These are phyloP conservation scores for Lentinus brumalis DNA, from an alignment of 768 basidiomycete genomes.

Conservation along the genomic window DNA sequence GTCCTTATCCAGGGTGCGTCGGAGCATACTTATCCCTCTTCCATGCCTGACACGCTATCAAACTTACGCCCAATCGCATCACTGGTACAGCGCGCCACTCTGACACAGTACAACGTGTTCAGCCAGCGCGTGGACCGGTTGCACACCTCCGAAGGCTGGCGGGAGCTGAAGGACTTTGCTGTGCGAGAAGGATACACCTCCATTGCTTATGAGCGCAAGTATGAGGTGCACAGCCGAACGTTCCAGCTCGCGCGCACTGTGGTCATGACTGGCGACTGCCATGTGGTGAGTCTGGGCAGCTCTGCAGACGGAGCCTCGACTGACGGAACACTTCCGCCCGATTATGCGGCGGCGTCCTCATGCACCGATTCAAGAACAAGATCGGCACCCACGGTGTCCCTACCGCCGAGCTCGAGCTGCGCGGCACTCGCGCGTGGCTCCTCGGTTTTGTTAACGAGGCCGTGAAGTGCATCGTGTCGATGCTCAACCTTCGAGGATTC, in stretches of 20 bases:
- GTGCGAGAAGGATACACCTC: constrained; percentile 65
- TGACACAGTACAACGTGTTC: constrained; percentile 78
- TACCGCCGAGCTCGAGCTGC: constrained; percentile 76
- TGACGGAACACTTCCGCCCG: constrained; percentile 32
- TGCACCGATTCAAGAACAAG: constrained; percentile 80
- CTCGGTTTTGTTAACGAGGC: no score
- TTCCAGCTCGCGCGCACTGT: constrained; percentile 66
- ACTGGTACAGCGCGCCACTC: constrained; percentile 46
- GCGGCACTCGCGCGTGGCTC: no score
- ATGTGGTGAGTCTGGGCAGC: constrained; percentile 45
- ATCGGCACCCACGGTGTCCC: constrained; percentile 79
- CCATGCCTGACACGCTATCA: not conserved
- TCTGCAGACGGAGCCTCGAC: no score
- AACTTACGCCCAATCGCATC: constrained; percentile 52
- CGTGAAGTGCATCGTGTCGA: constrained; percentile 66
- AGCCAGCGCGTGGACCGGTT: constrained; percentile 64
- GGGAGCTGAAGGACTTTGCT: constrained; percentile 57
- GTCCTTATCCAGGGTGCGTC: constrained; percentile 49
- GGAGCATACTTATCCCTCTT: not conserved
- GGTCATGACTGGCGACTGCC: constrained; percentile 62
- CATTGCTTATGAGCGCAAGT: constrained; percentile 66
- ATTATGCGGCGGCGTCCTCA: constrained; percentile 62
- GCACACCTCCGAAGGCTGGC: constrained; percentile 73
- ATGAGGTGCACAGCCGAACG: constrained; percentile 57
- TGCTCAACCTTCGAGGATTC: no score